phyloP scores from a whole-genome alignment of 495 filamentous ascomycete species.

The Saxophila tyrrhenica region DNA sequence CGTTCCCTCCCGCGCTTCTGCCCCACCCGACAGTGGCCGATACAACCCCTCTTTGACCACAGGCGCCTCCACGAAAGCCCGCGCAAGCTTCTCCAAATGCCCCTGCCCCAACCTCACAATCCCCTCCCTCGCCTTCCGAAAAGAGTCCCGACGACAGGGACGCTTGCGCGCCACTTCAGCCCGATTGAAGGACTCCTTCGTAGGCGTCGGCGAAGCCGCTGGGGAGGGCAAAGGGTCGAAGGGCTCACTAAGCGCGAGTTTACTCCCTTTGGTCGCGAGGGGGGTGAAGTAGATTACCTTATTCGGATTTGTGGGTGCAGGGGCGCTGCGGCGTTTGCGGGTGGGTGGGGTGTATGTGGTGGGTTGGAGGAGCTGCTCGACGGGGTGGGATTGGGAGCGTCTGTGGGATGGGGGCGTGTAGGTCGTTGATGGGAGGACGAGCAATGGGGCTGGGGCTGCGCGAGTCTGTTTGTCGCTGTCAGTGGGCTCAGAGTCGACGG shows the following conservation, averaged over 20 bases:
- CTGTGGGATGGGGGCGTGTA: neutral
- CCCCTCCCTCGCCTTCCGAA: too few relatives aligned
- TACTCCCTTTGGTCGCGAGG: too few relatives aligned
- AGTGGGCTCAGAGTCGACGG: too few relatives aligned
- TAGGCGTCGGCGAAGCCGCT: conserved; percentile 5
- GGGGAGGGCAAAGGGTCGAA: neutral
- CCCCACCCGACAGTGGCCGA: neutral
- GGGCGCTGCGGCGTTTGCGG: neutral
- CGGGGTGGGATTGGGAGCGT: neutral
- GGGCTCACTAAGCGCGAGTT: neutral
- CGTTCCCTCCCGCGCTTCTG: neutral
- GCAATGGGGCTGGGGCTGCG: neutral
- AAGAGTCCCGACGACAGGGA: too few relatives aligned
- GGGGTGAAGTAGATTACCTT: too few relatives aligned
- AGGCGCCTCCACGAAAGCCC: conserved; percentile 8
- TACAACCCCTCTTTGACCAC: neutral
- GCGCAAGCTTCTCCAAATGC: conserved; percentile 13
- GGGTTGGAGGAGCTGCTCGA: neutral
- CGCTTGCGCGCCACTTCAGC: neutral
- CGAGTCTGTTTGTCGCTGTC: too few relatives aligned
- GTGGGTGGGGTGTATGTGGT: neutral
- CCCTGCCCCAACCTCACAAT: conserved; percentile 5
- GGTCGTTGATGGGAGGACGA: neutral
- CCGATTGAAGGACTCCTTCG: conserved; percentile 7
- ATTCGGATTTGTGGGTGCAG: too few relatives aligned